Base-by-base conservation (phyloP, 1,139 yeast species). In the Dujonia santamariae region DNA sequence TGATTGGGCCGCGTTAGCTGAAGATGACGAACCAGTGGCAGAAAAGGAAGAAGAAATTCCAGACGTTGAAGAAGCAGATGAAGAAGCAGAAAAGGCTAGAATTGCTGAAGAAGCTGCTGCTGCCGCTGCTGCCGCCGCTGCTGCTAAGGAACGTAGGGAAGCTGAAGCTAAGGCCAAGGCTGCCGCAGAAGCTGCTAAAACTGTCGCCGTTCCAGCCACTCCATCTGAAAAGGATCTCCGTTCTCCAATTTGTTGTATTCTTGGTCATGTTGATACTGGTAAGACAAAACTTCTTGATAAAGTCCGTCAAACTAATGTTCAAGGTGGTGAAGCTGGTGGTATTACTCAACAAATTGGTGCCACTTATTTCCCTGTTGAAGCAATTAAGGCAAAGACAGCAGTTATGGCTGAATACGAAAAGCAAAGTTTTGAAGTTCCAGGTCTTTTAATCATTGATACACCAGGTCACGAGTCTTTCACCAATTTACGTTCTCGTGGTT, bases 241-340 rank as follows among this genome's bases (percentile, higher is more conserved):
- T 66, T 94, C 99, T 41, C 99, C 99, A 46, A 92, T 92, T 59
- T 92, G 98, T 63, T 90, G 96, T 83, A 94, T 92, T 55, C 77
- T 92, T 63, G 99, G 99, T 59, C 99, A 92, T 71, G 99, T 92
- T 62, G 99, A 92, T 75, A 92, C 98, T 38, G 98, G 99, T 80
- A 94, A 92, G 67, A 92, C 98, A 44, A 92, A 92, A 61, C 76
- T 92, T 47, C 75, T 92, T 58, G 99, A 92, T 59, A 94, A 92
- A 64, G 81, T 92, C 48, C 94, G 99, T 71, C 97, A 92, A 72
- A 94, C 97, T 32, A 92, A 92, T 54, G 99, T 92, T 42, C 99
- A 92, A 72, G 98, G 97, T 61, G 99, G 98, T 58, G 99, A 92
- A 71, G 99, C 98, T 38, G 99, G 99, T 72, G 99, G 99, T 73